Percentiles rank a stretch among this genome's conserved stretches.
Evolutionary conservation across 2,329 filamentous ascomycete species (phyloP).

Genomic region (Exserohilum rostratum): DNA sequence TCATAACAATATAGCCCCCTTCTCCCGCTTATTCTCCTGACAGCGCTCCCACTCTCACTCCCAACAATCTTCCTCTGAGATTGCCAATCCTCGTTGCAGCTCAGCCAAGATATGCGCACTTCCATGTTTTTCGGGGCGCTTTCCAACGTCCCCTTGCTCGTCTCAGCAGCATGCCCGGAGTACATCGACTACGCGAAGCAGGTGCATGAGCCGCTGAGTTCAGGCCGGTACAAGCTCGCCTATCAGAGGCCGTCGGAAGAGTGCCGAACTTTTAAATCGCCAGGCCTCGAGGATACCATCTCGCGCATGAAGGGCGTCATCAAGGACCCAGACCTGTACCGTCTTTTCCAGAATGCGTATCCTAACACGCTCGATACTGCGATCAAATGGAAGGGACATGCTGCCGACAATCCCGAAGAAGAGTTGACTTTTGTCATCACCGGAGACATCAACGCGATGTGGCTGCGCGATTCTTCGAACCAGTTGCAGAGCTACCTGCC

Average conservation of each 20-base stretch:
- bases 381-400: conserved; percentile 69
- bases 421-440: conserved; percentile 68
- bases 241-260: conserved; percentile 52
- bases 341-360: conserved; percentile 74
- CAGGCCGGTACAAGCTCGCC: conserved; percentile 53
- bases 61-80: background rate
- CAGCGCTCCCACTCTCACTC: background rate
- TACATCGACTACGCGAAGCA: conserved; percentile 51
- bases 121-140: conserved; percentile 19
- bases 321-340: conserved; percentile 65
- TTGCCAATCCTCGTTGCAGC: background rate
- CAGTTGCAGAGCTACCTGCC: conserved; percentile 74
- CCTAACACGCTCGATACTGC: conserved; percentile 79
- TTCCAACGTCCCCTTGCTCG: conserved; percentile 30
- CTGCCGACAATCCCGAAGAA: conserved; percentile 63
- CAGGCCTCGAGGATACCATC: conserved; percentile 51
- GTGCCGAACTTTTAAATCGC: conserved; percentile 57
- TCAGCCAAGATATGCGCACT: conserved; percentile 33
- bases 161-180: conserved; percentile 50
- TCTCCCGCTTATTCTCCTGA: background rate
- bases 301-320: conserved; percentile 48
- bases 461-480: conserved; percentile 64
- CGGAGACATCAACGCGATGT: conserved; percentile 64
- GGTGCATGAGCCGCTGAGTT: conserved; percentile 52
- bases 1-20: conserved; percentile 1